These are phyloP conservation scores for Vitis labrusca DNA, from an alignment of 164 flowering plant genomes.

Conservation along the genomic window DNA sequence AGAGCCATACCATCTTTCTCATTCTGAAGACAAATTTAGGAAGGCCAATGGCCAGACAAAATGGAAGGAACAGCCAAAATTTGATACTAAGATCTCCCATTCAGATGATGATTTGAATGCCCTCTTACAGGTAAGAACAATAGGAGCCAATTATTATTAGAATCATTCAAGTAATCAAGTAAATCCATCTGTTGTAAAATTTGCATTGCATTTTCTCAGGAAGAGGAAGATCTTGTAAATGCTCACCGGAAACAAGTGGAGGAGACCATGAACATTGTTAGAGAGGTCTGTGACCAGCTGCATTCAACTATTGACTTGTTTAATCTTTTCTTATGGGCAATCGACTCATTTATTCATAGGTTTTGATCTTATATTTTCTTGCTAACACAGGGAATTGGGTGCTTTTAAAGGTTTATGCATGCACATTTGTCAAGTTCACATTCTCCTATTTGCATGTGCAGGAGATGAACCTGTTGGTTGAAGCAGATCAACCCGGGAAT, in stretches of 20 bases:
- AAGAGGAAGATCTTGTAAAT: conserved; percentile 77
- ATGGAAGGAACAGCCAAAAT: conserved; percentile 43
- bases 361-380: neutral
- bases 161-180: neutral
- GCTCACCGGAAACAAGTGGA: conserved; percentile 78
- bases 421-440: neutral
- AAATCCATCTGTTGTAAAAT: neutral
- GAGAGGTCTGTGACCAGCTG: conserved; percentile 44
- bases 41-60: conserved; percentile 41
- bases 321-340: no score
- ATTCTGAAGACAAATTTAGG: conserved; percentile 42
- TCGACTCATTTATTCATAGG: neutral
- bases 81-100: conserved; percentile 31
- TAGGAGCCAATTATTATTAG: neutral
- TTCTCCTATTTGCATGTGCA: conserved; percentile 21
- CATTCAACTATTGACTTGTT: neutral
- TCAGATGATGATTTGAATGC: conserved; percentile 67
- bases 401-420: no score
- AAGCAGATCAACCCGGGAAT: conserved; percentile 81
- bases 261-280: conserved; percentile 76
- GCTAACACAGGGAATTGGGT: neutral
- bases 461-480: conserved; percentile 78
- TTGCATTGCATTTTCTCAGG: conserved; percentile 33
- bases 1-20: conserved; percentile 29
- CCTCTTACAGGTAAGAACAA: conserved; percentile 55